Conservation (phyloP, 768 basidiomycete species). For the Lactarius quietus region DNA sequence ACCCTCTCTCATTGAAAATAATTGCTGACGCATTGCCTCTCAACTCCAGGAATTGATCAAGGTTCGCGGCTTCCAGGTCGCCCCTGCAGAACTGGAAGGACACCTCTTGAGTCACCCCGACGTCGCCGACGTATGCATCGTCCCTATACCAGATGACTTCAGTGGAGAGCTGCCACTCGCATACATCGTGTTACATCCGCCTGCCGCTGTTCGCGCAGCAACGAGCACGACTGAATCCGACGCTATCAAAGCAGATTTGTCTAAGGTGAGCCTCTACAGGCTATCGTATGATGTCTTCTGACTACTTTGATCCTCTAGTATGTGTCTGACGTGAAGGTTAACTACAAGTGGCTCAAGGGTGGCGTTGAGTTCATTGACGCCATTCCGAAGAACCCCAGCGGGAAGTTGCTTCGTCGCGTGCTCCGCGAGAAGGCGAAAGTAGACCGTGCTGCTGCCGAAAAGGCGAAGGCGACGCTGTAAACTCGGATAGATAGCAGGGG, state of each 20-base stretch:
- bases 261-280: conserved; percentile 11
- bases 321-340: conserved; percentile 32
- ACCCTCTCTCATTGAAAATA: neutral
- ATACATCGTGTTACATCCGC: conserved; percentile 51
- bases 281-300: neutral
- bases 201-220: conserved; percentile 12
- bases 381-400: conserved; percentile 34
- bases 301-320: conserved; percentile 24
- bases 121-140: conserved; percentile 58
- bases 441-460: conserved; percentile 15
- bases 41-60: conserved; percentile 56
- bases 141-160: conserved; percentile 66
- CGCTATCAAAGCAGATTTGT: conserved; percentile 18
- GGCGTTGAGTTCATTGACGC: conserved; percentile 39
- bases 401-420: conserved; percentile 33
- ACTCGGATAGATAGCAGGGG: neutral
- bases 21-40: conserved; percentile 24
- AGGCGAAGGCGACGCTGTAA: conserved; percentile 15
- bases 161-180: conserved; percentile 72
- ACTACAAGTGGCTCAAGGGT: conserved; percentile 39
- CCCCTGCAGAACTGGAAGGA: conserved; percentile 69
- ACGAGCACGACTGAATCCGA: conserved; percentile 11
- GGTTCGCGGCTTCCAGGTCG: conserved; percentile 68
- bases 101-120: conserved; percentile 57
- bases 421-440: conserved; percentile 28